Evolutionary conservation across 164 flowering plant species (phyloP), one percentile per base, ranked within the genome.

Genomic region (Vitis rupestris): DNA sequence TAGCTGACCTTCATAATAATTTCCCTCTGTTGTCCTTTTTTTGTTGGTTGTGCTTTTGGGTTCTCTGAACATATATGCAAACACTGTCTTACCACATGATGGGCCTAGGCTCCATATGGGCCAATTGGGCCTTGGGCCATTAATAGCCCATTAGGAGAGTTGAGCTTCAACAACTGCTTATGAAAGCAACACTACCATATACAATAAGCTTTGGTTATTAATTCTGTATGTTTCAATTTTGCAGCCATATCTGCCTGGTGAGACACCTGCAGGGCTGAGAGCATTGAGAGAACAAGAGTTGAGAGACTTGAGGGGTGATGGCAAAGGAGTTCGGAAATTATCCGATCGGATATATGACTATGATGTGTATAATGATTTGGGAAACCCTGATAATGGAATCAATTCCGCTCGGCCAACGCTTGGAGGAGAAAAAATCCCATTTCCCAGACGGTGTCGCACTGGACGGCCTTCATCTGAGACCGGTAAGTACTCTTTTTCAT

Each of bases 391-490:
- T 72, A 88, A 75, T 65, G 95, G 93, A 2, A 72, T 74, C 11
- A 90, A 90, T 1, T 73, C 80, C 23, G 84, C 76, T 63, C 79
- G 99, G 61, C 95, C 97, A 0, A 52, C 10, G 0, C 94, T 96
- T 10, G 99, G 99, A 9, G 95, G 98, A 8, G 69, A 82, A 55
- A 60, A 81, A 1, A 78, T 83, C 19, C 95, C 97, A 0, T 96
- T 86, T 61, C 99, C 99, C 0, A 79, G 99, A 67, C 78, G 99
- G 9, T 93, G 98, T 72, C 90, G 99, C 6, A 92, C 99, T 0
- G 99, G 99, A 0, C 93, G 99, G 15, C 74, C 59, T 58, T 93
- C 98, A 3, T 73, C 86, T 2, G 88, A 86, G 8, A 84, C 92
- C 0, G 97, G 99, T 95, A 52, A 70, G 76, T 72, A 16, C 59